Evolutionary conservation across 306 rosid species (phyloP), one percentile per base, ranked within the genome.

Genomic region (Rosa lucieae): DNA sequence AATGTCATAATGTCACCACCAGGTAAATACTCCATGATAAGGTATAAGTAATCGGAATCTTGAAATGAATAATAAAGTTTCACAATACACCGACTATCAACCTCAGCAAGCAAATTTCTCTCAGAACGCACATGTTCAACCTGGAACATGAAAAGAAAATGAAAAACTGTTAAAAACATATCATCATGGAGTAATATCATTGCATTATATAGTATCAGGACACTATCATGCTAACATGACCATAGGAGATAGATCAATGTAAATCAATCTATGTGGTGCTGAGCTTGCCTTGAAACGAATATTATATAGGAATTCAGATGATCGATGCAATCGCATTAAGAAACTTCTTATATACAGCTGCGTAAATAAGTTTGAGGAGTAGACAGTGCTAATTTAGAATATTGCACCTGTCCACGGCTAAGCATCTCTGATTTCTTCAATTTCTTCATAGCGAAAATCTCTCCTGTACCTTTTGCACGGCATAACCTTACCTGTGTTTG

Each of bases 1-100:
- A 96, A 86, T 74, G 99, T 96, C 99, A 96, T 96, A 48, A 93
- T 96, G 86, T 96, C 99, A 74, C 99, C 99, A 76, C 99, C 99
- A 70, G 97, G 99, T 87, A 96, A 88, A 83, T 96, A 96, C 86
- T 96, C 99, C 99, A 96, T 93, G 84, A 96, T 96, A 77, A 96
- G 99, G 87, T 96, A 96, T 65, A 96, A 82, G 88, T 88, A 96
- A 77, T 96, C 98, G 2, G 97, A 87, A 88, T 93, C 98, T 91
- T 96, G 99, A 87, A 96, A 96, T 42, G 99, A 96, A 88, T 93
- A 96, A 76, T 85, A 90, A 61, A 96, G 98, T 80, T 93, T 83
- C n/a, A 96, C 99, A 75, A 96, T 96, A 92, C 96, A 96, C 79
- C 98, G 90, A 85, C 99, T 96, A 89, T 96, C 99, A 83, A 96